Evolutionary conservation across 1,284 basidiomycete species (phyloP), one percentile per base, ranked within the genome.

Genomic region (Puccinia brachypodii): DNA sequence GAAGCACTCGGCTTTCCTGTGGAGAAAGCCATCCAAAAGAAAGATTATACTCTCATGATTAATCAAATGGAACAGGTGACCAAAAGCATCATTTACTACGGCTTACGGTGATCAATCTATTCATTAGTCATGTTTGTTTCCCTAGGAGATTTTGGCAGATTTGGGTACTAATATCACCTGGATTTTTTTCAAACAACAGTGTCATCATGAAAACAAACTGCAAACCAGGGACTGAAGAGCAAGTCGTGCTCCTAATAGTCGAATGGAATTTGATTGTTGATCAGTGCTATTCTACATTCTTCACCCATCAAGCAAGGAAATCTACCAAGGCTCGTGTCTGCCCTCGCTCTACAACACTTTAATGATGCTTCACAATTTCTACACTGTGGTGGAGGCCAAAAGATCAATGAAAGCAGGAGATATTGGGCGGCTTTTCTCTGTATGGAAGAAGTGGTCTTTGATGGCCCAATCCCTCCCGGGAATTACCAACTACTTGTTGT

Each of bases 381-480:
- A 33, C 1, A 40, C 74, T 25, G 33, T 76, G 22, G 38, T 62
- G 40, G 58, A 76, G 33, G 74, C 56, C 19, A 36, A 76, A 7
- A 8, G 42, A 25, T 28, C 50, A 28, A 76, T 76, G 53, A 36
- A 38, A 2, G 28, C 53, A 13, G 73, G 73, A 42, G 73, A 76
- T 44, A 62, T 76, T 33, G 73, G 73, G 4, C 31, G 33, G 13
- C 50, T 76, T 6, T 19, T 76, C 19, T 31, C 22, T 11, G 33
- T 76, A 19, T 76, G 73, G 73, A 60, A 53, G 40, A 38, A 33
- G 25, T 76, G 73, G 73, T 33, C 53, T 11, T 16, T 76, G 31
- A 25, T 76, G 56, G 31, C 74, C 3, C 56, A 76, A 19, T 53
- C 25, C 9, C 22, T 76, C 38, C 22, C 36, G 14, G 60, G 25